Evolutionary conservation across 2,329 filamentous ascomycete genomes (phyloP), one percentile per base, ranked within the genome.

Genomic region (Aspergillus spinulosporus): DNA sequence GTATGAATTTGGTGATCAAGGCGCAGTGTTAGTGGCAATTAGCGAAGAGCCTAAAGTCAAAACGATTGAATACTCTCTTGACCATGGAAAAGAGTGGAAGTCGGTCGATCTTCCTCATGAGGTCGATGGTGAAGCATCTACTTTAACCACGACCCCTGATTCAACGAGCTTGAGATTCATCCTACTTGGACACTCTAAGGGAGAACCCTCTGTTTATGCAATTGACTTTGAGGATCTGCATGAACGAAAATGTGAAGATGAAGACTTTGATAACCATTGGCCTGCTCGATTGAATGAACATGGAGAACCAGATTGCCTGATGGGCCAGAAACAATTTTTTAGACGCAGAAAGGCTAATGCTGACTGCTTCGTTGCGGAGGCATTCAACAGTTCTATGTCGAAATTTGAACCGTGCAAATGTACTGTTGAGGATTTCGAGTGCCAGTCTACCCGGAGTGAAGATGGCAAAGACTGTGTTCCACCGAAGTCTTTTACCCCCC

Each of bases 1-100:
- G 72, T 99, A 96, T 73, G 92, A 97, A 68, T 95, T 97, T 71
- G 94, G 94, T 52, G 93, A 97, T 65, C 88, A 95, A 63, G 94
- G 94, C 1, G 92, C 92, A 12, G 84, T 99, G 15, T 78, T 99
- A 31, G 82, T 97, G 31, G 94, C 94, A 3, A 80, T 97, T 37
- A 82, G 84, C 60, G 90, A 96, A 65, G 78, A 81, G 48, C 79
- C 75, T 11, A 77, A 79, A 47, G 90, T 88, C 1, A 76, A 85
- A 37, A 67, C 74, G 55, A 78, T 88, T 54, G 81, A 84, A 59
- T 99, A 93, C 73, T 97, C 94, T 1, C 78, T 97, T 28, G 85
- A 99, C 69, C 92, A 97, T 69, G 95, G 95, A 49, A 86, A 91
- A 67, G 84, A 84, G 2, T 99, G 95, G 94, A 78, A 88, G 56